phyloP scores from a whole-genome alignment of 78 protist species.

The Tieghemostelium lacteum region DNA sequence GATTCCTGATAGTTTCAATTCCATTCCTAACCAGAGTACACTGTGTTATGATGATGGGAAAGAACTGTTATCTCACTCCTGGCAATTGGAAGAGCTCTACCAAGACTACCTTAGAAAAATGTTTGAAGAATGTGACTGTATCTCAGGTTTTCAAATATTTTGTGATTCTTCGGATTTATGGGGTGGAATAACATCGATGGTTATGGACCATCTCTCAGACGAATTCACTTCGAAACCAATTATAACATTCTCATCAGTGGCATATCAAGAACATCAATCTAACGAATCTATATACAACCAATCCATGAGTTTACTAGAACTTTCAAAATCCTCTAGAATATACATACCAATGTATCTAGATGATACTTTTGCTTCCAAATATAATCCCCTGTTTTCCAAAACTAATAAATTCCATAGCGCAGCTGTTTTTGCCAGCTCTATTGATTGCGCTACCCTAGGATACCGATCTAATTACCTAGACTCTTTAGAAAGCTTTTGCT shows the following conservation, averaged over 20 bases:
- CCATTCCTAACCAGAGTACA: neutral
- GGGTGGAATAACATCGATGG: conserved; percentile 50
- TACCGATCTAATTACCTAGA: conserved; percentile 39
- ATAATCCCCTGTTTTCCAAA: neutral
- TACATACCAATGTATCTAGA: conserved; percentile 31
- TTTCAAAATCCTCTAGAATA: neutral
- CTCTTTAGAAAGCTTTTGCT: neutral
- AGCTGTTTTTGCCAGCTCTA: conserved; percentile 37
- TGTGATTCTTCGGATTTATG: conserved; percentile 44
- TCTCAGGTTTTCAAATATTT: conserved; percentile 44
- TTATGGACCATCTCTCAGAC: conserved; percentile 13
- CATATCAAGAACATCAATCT: neutral
- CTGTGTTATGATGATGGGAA: conserved; percentile 21
- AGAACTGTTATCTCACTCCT: neutral
- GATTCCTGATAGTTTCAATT: conserved; percentile 5
- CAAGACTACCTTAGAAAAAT: conserved; percentile 49
- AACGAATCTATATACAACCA: conserved; percentile 16
- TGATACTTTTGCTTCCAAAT: neutral
- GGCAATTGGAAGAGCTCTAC: neutral
- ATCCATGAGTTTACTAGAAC: neutral
- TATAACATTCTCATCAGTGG: neutral
- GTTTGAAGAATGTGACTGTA: conserved; percentile 49
- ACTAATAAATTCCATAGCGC: conserved; percentile 31
- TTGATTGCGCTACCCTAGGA: conserved; percentile 36
- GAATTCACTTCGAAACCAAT: conserved; percentile 32